Conservation (phyloP, 2,329 filamentous ascomycete genomes). For the Beauveria bassiana region DNA sequence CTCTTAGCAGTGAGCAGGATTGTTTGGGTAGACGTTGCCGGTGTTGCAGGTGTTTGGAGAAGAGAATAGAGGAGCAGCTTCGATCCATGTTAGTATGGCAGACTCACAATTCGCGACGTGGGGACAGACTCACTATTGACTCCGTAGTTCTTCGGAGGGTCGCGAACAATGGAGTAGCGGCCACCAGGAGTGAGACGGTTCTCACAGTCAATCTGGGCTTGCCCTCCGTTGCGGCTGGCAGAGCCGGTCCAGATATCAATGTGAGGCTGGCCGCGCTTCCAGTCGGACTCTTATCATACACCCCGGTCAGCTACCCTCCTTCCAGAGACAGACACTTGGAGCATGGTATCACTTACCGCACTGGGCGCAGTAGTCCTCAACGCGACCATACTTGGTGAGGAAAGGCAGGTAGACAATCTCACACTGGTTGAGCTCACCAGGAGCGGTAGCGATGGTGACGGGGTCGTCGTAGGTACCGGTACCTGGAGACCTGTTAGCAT, state of each 20-base stretch:
- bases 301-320: background rate
- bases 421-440: conserved; percentile 16
- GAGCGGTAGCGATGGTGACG: conserved; percentile 16
- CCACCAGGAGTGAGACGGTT: conserved; percentile 15
- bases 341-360: conserved; percentile 12
- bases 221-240: conserved; percentile 13
- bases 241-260: conserved; percentile 19
- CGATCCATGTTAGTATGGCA: background rate
- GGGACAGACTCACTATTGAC: conserved; percentile 14
- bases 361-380: conserved; percentile 15
- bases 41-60: conserved; percentile 18
- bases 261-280: conserved; percentile 14
- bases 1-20: conserved; percentile 17
- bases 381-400: conserved; percentile 17
- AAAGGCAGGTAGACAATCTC: conserved; percentile 18
- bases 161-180: conserved; percentile 16
- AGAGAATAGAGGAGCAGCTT: conserved; percentile 15
- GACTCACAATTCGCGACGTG: background rate
- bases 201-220: conserved; percentile 18
- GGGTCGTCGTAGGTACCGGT: conserved; percentile 16
- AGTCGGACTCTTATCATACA: conserved; percentile 5
- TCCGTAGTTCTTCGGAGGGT: conserved; percentile 17
- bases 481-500: conserved; percentile 6
- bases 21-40: conserved; percentile 16
- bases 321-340: too few relatives aligned